Conservation (phyloP, 2,329 filamentous ascomycete species). For the Claviceps quebecensis region DNA sequence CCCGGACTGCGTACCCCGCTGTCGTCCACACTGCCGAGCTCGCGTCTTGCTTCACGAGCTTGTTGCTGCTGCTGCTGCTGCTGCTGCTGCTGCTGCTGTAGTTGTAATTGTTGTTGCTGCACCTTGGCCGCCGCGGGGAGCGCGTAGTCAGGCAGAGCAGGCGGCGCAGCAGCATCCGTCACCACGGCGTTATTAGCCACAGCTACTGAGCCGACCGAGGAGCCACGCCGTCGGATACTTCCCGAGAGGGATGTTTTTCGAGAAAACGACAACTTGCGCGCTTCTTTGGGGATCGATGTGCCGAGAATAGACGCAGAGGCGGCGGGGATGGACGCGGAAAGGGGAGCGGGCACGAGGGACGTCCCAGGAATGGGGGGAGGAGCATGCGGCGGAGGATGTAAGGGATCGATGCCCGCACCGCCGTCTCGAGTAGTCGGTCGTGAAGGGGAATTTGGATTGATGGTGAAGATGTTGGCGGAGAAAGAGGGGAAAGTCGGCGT, state of each 20-base stretch:
- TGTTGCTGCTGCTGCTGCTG: not conserved
- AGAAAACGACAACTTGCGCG: constrained; percentile 36
- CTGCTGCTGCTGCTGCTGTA: too few species aligned
- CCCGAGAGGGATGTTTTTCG: constrained; percentile 40
- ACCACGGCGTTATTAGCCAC: constrained; percentile 24
- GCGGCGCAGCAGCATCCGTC: constrained; percentile 33
- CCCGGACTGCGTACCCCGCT: constrained; percentile 8
- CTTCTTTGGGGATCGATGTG: constrained; percentile 20
- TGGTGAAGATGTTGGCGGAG: constrained; percentile 17
- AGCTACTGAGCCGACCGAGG: constrained; percentile 19
- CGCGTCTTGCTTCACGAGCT: constrained; percentile 9
- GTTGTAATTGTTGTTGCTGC: constrained; percentile 5
- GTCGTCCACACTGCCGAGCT: constrained; percentile 2
- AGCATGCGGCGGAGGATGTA: constrained; percentile 5
- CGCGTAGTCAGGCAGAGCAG: constrained; percentile 40
- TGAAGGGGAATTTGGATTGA: constrained; percentile 12
- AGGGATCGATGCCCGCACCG: constrained; percentile 9
- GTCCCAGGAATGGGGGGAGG: constrained; percentile 11
- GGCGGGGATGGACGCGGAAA: not conserved
- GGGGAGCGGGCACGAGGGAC: not conserved
- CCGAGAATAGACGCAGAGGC: not conserved
- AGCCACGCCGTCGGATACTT: constrained; percentile 27
- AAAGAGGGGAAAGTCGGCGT: constrained; percentile 23
- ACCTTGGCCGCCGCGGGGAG: constrained; percentile 35
- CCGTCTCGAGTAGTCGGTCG: constrained; percentile 24